phyloP scores from a whole-genome alignment of 2,329 filamentous ascomycete species.

The Cladosporium sp. region DNA sequence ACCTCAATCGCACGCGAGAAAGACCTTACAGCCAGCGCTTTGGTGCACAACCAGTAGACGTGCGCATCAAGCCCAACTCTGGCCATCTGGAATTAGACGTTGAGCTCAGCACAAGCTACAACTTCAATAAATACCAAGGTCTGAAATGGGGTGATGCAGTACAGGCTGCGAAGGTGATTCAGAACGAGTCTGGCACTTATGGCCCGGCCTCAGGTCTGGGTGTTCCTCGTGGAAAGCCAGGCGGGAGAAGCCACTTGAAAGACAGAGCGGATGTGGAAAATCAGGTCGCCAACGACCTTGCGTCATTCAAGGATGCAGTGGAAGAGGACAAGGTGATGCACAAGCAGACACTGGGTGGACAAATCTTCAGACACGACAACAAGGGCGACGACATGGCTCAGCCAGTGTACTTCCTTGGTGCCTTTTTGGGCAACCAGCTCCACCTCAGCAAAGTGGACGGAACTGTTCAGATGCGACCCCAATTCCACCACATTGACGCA shows the following conservation, averaged over 20 bases:
- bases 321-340: slow-evolving; percentile 68
- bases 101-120: slow-evolving; percentile 66
- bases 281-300: slow-evolving; percentile 33
- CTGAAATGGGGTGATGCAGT: slow-evolving; percentile 77
- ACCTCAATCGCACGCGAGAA: slow-evolving; percentile 69
- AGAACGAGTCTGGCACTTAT: slow-evolving; percentile 41
- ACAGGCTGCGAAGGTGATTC: slow-evolving; percentile 42
- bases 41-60: slow-evolving; percentile 59
- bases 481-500: slow-evolving; percentile 91
- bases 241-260: slow-evolving; percentile 31
- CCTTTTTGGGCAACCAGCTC: slow-evolving; percentile 80
- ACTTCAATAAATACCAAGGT: slow-evolving; percentile 82
- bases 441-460: slow-evolving; percentile 81
- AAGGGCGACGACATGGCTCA: slow-evolving; percentile 61
- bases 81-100: slow-evolving; percentile 91
- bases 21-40: slow-evolving; percentile 58
- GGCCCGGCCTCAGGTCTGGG: slow-evolving; percentile 46
- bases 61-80: slow-evolving; percentile 76
- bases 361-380: slow-evolving; percentile 61
- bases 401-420: slow-evolving; percentile 78
- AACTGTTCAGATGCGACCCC: slow-evolving; percentile 82
- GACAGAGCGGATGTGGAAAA: slow-evolving; percentile 44
- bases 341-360: slow-evolving; percentile 80
- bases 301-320: slow-evolving; percentile 64
- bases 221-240: slow-evolving; percentile 17